Evolutionary conservation across 148 eudicot species (phyloP).

Genomic region (Heliosperma pusillum): DNA sequence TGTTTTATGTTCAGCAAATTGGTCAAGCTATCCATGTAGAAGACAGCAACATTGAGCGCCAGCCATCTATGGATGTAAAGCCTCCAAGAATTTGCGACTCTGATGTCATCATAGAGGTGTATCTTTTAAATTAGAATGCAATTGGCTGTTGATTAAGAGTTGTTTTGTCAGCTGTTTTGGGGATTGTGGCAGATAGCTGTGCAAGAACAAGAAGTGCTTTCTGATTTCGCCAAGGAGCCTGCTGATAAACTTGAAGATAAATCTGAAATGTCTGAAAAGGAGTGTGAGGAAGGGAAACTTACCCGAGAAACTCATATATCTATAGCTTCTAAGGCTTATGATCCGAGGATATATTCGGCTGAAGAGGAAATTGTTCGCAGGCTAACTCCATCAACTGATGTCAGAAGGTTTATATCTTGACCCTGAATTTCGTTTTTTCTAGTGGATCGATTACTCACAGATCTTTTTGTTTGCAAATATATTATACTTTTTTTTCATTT

Average conservation of each 20-base stretch:
- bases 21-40: slow-evolving; percentile 32
- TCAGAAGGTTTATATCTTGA: slow-evolving; percentile 22
- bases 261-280: background rate
- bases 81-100: slow-evolving; percentile 24
- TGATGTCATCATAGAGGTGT: slow-evolving; percentile 31
- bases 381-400: slow-evolving; percentile 20
- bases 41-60: slow-evolving; percentile 27
- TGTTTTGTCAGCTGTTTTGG: slow-evolving; percentile 5
- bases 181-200: slow-evolving; percentile 22
- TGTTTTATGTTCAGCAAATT: slow-evolving; percentile 23
- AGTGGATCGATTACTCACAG: background rate
- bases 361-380: slow-evolving; percentile 18
- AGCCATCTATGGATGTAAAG: slow-evolving; percentile 25
- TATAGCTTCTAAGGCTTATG: slow-evolving; percentile 1
- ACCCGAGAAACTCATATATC: background rate
- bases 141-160: slow-evolving; percentile 3
- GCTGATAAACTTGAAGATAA: slow-evolving; percentile 13
- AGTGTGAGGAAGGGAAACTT: slow-evolving; percentile 3
- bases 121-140: background rate
- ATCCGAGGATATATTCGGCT: background rate
- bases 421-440: background rate
- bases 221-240: slow-evolving; percentile 11
- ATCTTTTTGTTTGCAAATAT: background rate
- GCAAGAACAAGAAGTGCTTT: slow-evolving; percentile 21
- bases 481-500: background rate